These are phyloP conservation scores for Mortierella sp. DNA, from an alignment of 371 early-diverging fungal genomes.

Conservation along the genomic window DNA sequence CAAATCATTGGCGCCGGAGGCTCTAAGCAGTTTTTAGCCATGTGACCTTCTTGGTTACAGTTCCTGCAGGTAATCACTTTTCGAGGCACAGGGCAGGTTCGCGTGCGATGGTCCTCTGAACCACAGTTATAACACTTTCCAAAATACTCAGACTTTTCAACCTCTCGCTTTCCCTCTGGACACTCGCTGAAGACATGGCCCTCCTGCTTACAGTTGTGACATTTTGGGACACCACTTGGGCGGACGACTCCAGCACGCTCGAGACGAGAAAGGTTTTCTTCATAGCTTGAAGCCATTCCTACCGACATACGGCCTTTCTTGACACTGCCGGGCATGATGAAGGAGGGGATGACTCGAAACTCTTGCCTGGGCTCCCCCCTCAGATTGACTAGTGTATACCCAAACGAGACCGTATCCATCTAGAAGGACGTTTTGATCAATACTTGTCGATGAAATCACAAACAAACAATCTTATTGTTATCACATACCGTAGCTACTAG, in stretches of 20 bases:
- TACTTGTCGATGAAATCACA: background rate
- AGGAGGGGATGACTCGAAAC: slow-evolving; percentile 41
- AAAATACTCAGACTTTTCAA: slow-evolving; percentile 39
- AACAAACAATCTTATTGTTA: background rate
- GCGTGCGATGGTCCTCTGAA: slow-evolving; percentile 41
- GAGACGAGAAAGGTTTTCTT: slow-evolving; percentile 42
- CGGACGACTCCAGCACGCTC: slow-evolving; percentile 35
- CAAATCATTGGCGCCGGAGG: slow-evolving; percentile 22
- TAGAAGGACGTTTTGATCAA: background rate
- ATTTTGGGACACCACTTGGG: slow-evolving; percentile 58
- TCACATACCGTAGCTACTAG: slow-evolving; percentile 37
- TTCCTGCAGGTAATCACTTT: slow-evolving; percentile 58
- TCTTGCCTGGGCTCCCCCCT: slow-evolving; percentile 27
- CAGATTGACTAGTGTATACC: slow-evolving; percentile 52
- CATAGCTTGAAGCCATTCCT: slow-evolving; percentile 32
- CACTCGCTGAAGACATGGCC: slow-evolving; percentile 71
- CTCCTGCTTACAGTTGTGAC: slow-evolving; percentile 78
- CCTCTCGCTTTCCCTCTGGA: slow-evolving; percentile 47
- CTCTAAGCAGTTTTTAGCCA: slow-evolving; percentile 51
- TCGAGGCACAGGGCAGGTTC: slow-evolving; percentile 58
- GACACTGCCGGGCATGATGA: slow-evolving; percentile 41
- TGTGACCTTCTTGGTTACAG: slow-evolving; percentile 41
- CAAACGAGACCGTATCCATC: slow-evolving; percentile 38
- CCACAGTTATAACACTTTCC: slow-evolving; percentile 62
- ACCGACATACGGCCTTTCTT: slow-evolving; percentile 40